Evolutionary conservation across 192 early-diverging fungal species (phyloP).

Genomic region (Lobosporangium transversale): DNA sequence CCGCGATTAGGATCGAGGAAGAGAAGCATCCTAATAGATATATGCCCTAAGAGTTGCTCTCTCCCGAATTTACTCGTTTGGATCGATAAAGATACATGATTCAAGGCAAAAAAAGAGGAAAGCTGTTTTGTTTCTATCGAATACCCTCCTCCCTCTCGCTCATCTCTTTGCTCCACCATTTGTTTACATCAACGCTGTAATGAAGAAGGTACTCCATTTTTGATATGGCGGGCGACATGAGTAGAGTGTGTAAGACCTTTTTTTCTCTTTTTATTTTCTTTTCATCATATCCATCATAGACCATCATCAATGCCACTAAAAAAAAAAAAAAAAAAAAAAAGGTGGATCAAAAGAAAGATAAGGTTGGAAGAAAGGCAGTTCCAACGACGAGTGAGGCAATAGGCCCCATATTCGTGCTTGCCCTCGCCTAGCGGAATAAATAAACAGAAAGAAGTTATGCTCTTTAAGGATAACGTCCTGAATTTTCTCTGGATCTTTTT

Average conservation of each 20-base stretch:
- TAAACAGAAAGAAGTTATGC: neutral
- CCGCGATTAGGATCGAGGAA: conserved; percentile 75
- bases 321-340: neutral
- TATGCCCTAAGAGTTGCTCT: neutral
- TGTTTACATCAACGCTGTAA: no score
- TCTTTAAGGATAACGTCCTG: neutral
- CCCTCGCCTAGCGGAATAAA: conserved; percentile 72
- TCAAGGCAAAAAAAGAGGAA: neutral
- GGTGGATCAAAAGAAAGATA: conserved; percentile 1
- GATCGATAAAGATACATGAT: neutral
- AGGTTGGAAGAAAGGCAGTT: conserved; percentile 68
- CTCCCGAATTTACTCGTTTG: neutral
- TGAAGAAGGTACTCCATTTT: no score
- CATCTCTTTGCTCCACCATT: neutral
- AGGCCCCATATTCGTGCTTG: conserved; percentile 74
- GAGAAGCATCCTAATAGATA: conserved; percentile 62
- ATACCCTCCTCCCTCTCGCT: neutral
- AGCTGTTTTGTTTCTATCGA: neutral
- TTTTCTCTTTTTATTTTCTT: no score
- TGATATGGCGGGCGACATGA: no score
- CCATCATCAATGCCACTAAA: neutral
- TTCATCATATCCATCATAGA: no score
- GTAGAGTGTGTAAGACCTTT: no score
- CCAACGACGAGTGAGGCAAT: conserved; percentile 75
- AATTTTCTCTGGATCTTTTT: no score